These are phyloP conservation scores for Metschnikowia peoriensis DNA, from an alignment of 805 yeast species.

Conservation along the genomic window DNA sequence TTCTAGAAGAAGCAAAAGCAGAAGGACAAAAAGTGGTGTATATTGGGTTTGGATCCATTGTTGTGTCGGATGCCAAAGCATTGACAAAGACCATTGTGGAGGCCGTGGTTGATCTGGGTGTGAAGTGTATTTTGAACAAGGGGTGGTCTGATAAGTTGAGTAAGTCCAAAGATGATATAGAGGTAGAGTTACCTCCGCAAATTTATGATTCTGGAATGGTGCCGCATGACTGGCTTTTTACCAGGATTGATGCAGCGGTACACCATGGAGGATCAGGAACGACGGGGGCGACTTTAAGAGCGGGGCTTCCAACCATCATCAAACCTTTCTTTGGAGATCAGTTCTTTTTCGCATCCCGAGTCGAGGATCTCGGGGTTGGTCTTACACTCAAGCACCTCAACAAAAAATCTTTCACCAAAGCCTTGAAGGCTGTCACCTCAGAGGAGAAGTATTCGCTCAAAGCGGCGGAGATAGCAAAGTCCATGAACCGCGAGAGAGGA, in stretches of 20 bases:
- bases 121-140: conserved; percentile 81
- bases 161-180: conserved; percentile 23
- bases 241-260: conserved; percentile 86
- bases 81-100: conserved; percentile 75
- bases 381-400: conserved; percentile 67
- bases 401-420: conserved; percentile 58
- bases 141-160: conserved; percentile 88
- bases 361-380: conserved; percentile 89
- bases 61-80: conserved; percentile 76
- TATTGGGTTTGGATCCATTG: conserved; percentile 95
- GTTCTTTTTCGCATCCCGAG: conserved; percentile 82
- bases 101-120: conserved; percentile 78
- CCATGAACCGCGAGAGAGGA: conserved; percentile 74
- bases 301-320: conserved; percentile 85
- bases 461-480: conserved; percentile 61
- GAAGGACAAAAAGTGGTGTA: conserved; percentile 75
- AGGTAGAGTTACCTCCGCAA: conserved; percentile 57
- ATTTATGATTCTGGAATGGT: conserved; percentile 68
- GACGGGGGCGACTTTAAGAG: conserved; percentile 85
- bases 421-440: conserved; percentile 65
- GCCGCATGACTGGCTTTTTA: conserved; percentile 95
- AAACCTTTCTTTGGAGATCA: conserved; percentile 98
- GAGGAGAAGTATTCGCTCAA: conserved; percentile 64
- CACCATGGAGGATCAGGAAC: conserved; percentile 98
- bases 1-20: conserved; percentile 58